These are phyloP conservation scores for Mediolabrus comicus DNA, from an alignment of 108 stramenopile species.

Conservation along the genomic window DNA sequence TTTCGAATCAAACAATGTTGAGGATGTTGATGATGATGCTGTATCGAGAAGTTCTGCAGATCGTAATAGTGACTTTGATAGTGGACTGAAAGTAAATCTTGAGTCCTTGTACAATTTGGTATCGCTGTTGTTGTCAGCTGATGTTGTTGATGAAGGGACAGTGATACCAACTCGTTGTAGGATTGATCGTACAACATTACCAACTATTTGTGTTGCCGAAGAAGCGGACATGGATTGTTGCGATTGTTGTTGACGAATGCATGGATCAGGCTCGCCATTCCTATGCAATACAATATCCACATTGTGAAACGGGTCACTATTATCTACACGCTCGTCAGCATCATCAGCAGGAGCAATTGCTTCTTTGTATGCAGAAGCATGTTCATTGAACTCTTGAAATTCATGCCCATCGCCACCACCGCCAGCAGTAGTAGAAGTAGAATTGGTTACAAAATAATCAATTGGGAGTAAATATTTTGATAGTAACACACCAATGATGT, in stretches of 20 bases:
- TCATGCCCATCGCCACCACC: background rate
- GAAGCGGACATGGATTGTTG: too few species aligned
- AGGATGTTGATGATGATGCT: background rate
- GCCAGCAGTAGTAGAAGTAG: background rate
- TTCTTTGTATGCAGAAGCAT: slow-evolving; percentile 4
- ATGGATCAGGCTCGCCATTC: slow-evolving; percentile 72
- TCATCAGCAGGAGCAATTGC: background rate
- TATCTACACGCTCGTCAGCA: too few species aligned
- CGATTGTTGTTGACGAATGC: slow-evolving; percentile 26
- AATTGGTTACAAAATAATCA: slow-evolving; percentile 7
- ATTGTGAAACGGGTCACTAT: slow-evolving; percentile 24
- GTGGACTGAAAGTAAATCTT: background rate
- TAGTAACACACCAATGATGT: slow-evolving; percentile 12
- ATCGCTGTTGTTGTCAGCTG: too few species aligned
- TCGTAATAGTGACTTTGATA: background rate
- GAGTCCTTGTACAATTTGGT: too few species aligned
- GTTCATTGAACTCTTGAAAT: background rate
- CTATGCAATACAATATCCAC: slow-evolving; percentile 60
- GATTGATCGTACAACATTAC: background rate
- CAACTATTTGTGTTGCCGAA: background rate
- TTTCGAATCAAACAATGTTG: too few species aligned
- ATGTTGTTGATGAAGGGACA: background rate
- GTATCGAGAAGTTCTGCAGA: background rate
- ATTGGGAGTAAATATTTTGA: slow-evolving; percentile 16
- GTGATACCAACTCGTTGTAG: background rate